Evolutionary conservation across 768 basidiomycete species (phyloP).

Genomic region (Lactifluus pinguis): DNA sequence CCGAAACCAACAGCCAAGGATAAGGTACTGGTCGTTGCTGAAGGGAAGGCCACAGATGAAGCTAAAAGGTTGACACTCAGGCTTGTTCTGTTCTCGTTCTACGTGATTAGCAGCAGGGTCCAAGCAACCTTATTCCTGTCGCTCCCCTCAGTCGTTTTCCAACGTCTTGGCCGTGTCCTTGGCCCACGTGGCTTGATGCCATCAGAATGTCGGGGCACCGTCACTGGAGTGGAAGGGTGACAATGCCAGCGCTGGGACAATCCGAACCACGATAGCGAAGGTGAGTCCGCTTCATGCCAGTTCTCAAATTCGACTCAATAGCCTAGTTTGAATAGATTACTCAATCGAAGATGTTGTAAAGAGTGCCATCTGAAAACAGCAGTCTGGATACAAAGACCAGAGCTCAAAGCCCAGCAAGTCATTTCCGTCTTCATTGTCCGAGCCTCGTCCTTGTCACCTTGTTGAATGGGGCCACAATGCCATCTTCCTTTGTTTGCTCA

Average conservation of each 20-base stretch:
- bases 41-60: slow-evolving; percentile 73
- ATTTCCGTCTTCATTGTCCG: not conserved
- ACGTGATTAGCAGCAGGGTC: slow-evolving; percentile 70
- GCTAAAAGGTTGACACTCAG: slow-evolving; percentile 48
- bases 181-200: slow-evolving; percentile 94
- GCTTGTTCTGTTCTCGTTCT: not conserved
- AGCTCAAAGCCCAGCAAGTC: slow-evolving; percentile 36
- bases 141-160: slow-evolving; percentile 68
- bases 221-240: slow-evolving; percentile 94
- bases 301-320: not conserved
- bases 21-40: slow-evolving; percentile 85
- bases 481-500: too few species aligned
- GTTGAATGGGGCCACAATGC: too few species aligned
- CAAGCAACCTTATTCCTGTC: slow-evolving; percentile 79
- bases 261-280: slow-evolving; percentile 72
- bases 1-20: slow-evolving; percentile 59
- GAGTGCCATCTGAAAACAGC: slow-evolving; percentile 62
- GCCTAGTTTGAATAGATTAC: slow-evolving; percentile 51
- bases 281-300: slow-evolving; percentile 32
- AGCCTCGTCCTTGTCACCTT: not conserved
- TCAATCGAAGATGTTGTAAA: slow-evolving; percentile 64
- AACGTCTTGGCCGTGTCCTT: slow-evolving; percentile 69
- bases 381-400: slow-evolving; percentile 37
- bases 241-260: slow-evolving; percentile 54
- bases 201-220: slow-evolving; percentile 86